Base-by-base conservation (phyloP, 2,329 filamentous ascomycete genomes). In the Aspergillus melleus region DNA sequence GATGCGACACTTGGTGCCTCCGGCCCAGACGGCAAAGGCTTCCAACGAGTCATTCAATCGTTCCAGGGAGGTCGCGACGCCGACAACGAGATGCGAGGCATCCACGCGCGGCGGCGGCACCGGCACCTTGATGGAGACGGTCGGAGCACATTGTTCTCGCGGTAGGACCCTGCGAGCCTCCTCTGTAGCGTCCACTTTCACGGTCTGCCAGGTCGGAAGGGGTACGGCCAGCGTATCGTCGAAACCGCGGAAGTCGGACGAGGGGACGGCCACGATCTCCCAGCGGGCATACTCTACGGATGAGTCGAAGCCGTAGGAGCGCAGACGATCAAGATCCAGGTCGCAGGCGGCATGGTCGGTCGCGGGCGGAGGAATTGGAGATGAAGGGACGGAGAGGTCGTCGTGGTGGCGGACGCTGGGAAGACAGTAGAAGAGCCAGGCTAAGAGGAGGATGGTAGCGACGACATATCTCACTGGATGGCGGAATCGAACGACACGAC, bases 1-100 rank as follows among this genome's bases (percentile, higher is more conserved):
- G n/a, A 88, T 79, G 44, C 78, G 80, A 2, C 82, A 79, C 12
- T 78, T 78, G 0, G 82, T 81, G 46, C 80, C 76, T 1, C 80
- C 75, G 0, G 86, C 78, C 86, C 85, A 88, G 62, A 85, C 83
- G 12, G 79, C 73, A 58, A 87, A 84, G 12, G 80, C 76, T 9
- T 79, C 72, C 42, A 86, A 72, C 0, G 84, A 84, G 6, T 79
- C 77, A 42, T 79, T 72, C 57, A 87, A 71, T 32, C 85, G 79
- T 24, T 78, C 76, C 32, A 81, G 76, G 6, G 76, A 81, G 20
- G 84, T 86, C 0, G 85, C 83, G 4, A 87, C 79, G 57, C 84
- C 85, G 61, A 88, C 87, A 58, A 84, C 72, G 49, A 86, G 77
- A 54, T 86, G 79, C 6, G 76, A 74, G 0, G 77, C 74, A 62